These are phyloP conservation scores for Elymus sibiricus DNA, from an alignment of 176 grass and related monocot species.

Conservation along the genomic window DNA sequence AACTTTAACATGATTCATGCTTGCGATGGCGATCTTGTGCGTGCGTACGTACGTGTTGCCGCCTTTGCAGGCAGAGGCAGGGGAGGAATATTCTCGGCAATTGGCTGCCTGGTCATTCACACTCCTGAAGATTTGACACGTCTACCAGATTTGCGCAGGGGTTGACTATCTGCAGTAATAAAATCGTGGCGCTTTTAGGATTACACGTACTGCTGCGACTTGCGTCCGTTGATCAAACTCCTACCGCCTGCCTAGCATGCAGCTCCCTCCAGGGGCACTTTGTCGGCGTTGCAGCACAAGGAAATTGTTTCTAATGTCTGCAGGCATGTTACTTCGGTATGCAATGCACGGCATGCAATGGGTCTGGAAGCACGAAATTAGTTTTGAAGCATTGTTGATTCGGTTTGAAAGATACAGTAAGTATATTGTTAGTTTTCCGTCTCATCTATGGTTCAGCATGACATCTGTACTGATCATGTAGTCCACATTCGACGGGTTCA, in stretches of 20 bases:
- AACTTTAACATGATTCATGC: background rate
- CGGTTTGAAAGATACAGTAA: too few relatives aligned
- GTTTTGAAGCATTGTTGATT: background rate
- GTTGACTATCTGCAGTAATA: slow-evolving; percentile 9
- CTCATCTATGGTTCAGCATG: slow-evolving; percentile 1
- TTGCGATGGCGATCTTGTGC: background rate
- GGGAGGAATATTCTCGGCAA: background rate
- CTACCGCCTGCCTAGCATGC: background rate
- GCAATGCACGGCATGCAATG: background rate
- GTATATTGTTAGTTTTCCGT: background rate
- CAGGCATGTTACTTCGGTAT: slow-evolving; percentile 12
- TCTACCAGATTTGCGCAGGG: background rate
- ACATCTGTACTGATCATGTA: background rate
- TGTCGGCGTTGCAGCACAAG: slow-evolving; percentile 29
- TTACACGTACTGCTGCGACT: background rate
- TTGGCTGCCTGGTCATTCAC: background rate
- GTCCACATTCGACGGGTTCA: background rate
- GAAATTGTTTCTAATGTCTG: background rate
- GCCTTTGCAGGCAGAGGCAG: background rate
- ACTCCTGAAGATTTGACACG: background rate
- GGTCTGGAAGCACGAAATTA: background rate
- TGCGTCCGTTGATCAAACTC: slow-evolving; percentile 1
- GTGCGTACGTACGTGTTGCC: background rate
- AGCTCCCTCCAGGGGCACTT: slow-evolving; percentile 12
- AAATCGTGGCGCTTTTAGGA: background rate